These are phyloP conservation scores for Raffaelea albimanens DNA, from an alignment of 2,329 filamentous ascomycete genomes.

Conservation along the genomic window DNA sequence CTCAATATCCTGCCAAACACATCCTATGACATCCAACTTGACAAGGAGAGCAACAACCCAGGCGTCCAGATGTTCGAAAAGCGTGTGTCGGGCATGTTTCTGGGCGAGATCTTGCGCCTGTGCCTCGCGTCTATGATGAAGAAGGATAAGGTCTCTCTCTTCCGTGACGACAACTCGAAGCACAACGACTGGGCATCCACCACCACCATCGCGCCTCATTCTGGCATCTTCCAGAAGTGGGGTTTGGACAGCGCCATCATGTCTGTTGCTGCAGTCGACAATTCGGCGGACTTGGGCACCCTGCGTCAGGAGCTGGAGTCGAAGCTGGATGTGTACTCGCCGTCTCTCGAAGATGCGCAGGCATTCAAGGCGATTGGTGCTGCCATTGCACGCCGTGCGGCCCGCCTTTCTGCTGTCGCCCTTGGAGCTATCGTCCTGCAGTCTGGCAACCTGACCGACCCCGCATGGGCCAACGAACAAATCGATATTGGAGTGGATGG, in stretches of 20 bases:
- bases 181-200: constrained; percentile 62
- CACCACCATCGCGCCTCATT: constrained; percentile 56
- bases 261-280: constrained; percentile 76
- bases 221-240: constrained; percentile 69
- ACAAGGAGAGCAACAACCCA: constrained; percentile 75
- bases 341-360: constrained; percentile 74
- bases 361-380: constrained; percentile 76
- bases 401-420: constrained; percentile 77
- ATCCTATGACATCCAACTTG: constrained; percentile 69
- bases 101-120: constrained; percentile 84
- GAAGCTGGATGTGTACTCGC: constrained; percentile 64
- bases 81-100: constrained; percentile 94
- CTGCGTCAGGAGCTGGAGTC: constrained; percentile 72
- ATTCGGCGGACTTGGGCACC: constrained; percentile 58
- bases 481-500: constrained; percentile 91
- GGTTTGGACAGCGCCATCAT: constrained; percentile 86
- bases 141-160: constrained; percentile 57
- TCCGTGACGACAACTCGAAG: constrained; percentile 65
- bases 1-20: constrained; percentile 82
- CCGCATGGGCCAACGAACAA: constrained; percentile 54
- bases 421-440: constrained; percentile 77
- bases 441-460: constrained; percentile 58
- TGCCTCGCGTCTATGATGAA: constrained; percentile 65
- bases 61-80: constrained; percentile 99
- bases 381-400: constrained; percentile 80